Base-by-base conservation (phyloP, 2,329 filamentous ascomycete species). In the Nemania bipapillata region DNA sequence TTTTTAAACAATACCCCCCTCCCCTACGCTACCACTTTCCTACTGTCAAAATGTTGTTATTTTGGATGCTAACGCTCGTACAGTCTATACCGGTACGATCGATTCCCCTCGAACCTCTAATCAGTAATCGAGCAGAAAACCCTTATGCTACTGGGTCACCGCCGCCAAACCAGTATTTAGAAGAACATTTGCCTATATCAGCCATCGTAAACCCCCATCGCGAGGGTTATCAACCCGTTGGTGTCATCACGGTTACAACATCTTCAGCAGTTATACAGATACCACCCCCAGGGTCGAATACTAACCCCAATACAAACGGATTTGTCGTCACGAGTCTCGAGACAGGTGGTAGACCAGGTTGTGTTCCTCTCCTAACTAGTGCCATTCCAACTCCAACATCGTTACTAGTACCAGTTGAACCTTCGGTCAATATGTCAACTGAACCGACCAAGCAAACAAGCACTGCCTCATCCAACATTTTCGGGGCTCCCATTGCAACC, bases 401-500 rank as follows among this genome's bases (percentile, higher is more conserved):
- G 8, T 70, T 81, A 37, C 74, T 82, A 1, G 64, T 75, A 35
- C 58, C 73, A n/a, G 52, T 71, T 20, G 57, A 61, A 8, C 49
- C 71, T 7, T 58, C 60, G 37, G 24, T 56, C 42, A 63, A 68
- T 63, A 72, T 73, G 17, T 57, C 75, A 28, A 69, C 60, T 37
- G 72, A 76, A 24, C 63, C 71, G 24, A 75, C 69, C 22, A 77
- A 75, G 72, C 72, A 77, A 52, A 70, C 70, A 20, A 45, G 68
- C 54, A 32, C 49, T 4, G 65, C 67, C 15, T 75, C 77, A 12
- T 66, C 76, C 12, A 77, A 90, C 73, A 88, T 91, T 60, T 91
- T 91, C 71, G 81, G 81, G 7, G 75, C 78, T 11, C 86, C 89
- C 30, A 84, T 91, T 58, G 84, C 82, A 20, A 86, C 84, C 1